Evolutionary conservation across 108 stramenopile genomes (phyloP), one percentile per base, ranked within the genome.

Genomic region (Thalassiosira profunda): DNA sequence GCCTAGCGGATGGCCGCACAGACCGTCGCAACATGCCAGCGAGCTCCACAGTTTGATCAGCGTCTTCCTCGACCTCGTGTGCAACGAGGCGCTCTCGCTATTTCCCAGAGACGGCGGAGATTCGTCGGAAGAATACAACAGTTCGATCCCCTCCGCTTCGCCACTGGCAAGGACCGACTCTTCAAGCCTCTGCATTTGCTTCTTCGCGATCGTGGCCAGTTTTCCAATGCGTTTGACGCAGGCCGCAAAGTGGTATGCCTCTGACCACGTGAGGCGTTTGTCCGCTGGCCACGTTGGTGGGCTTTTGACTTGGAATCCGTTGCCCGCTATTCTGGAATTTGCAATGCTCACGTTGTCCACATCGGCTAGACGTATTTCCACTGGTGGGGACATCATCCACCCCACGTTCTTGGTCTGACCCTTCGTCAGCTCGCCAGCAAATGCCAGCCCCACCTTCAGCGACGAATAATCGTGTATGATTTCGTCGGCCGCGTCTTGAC

Each of bases 181-280:
- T 15, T 5, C 54, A 34, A 26, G 33, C 23, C n/a, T 21, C 2
- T 45, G 43, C 29, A 65, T 70, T 37, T 48, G 48, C 52, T 76
- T 81, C 47, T 73, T 72, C 23, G 85, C 79, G 11, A 71, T 38
- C n/a, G 88, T 87, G 8, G 91, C 90, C 0, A 89, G 25, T 47
- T 89, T 95, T 10, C 94, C 94, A 47, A 95, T 84, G 28, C 89
- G 73, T 48, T 82, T 85, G 12, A 74, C 83, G 47, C 94, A 92
- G 21, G 91, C 87, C 31, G 94, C 94, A 75, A 95, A 95, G 65
- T 95, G 91, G 72, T 88, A 91, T 0, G 84, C 87, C 60, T 90
- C 91, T 9, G 80, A 70, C 60, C 84, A 47, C 10, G 82, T 75
- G 37, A 95, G 57, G 51, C 83, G 87, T 54, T 89, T 91, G 54